phyloP scores from a whole-genome alignment of 1,284 basidiomycete genomes.

The Somion occarium region DNA sequence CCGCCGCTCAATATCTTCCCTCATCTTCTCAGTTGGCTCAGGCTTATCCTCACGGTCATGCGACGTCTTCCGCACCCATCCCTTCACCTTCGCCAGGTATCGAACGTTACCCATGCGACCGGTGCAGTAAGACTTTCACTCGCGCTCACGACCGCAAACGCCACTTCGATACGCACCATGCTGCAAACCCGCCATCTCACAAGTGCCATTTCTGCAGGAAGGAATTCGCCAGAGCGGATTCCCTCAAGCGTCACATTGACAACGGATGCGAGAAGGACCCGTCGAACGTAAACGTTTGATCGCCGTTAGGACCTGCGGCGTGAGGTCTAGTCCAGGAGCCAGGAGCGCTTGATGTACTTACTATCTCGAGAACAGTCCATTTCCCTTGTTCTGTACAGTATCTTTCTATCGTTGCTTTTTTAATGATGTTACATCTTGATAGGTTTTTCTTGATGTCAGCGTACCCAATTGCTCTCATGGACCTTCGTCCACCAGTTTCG shows the following conservation, averaged over 20 bases:
- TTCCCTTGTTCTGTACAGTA: no score
- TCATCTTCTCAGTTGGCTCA: neutral
- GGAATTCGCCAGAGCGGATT: constrained; percentile 64
- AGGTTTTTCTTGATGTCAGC: neutral
- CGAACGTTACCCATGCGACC: constrained; percentile 60
- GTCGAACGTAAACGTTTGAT: no score
- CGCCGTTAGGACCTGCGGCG: no score
- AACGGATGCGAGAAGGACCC: constrained; percentile 43
- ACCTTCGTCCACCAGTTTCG: neutral
- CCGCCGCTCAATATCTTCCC: neutral
- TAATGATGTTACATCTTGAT: neutral
- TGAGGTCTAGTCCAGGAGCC: neutral
- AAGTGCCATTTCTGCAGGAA: constrained; percentile 66
- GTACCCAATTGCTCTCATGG: neutral
- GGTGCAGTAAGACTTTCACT: constrained; percentile 71
- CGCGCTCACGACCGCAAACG: constrained; percentile 74
- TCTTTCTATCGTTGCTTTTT: neutral
- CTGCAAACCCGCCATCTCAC: constrained; percentile 52
- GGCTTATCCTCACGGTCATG: neutral
- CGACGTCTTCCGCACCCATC: constrained; percentile 12
- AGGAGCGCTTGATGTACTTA: no score
- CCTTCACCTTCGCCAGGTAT: constrained; percentile 18
- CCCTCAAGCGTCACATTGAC: constrained; percentile 57
- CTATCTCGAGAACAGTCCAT: no score
- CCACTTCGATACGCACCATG: constrained; percentile 72